Base-by-base conservation (phyloP, 345 rosid genomes). In the Heritiera fomes region DNA sequence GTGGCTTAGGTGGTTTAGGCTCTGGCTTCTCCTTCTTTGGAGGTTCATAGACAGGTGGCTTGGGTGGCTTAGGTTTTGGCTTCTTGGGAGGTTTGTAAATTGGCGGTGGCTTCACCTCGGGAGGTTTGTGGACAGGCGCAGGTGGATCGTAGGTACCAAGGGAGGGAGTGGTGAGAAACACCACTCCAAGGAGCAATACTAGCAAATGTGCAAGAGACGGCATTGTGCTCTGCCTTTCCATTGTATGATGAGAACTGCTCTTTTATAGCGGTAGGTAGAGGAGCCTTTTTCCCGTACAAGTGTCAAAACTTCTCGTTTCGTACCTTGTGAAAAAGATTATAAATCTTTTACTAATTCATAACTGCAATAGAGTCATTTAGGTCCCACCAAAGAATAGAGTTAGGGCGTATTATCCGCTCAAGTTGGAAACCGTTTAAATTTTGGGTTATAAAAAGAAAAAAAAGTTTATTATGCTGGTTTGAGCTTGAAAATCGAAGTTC, bases 171-270 rank as follows among this genome's bases (percentile, higher is more conserved):
- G 83, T 23, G 46, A 78, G 56, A 65, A 66, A 80, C 74, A 75
- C 80, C 17, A 77, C 77, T 38, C 80, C 84, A 11, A 85, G 68
- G 53, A 87, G 49, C 79, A 84, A 49, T 34, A 71, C n/a, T 46
- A 81, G 60, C 62, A 77, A 77, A 76, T 75, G 30, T 17, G 65
- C 23, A 18, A 63, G 68, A 65, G 80, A 73, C 89, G 83, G 83
- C 43, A 41, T 76, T n/a, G 13, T 38, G 28, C 12, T 62, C 23
- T 32, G 45, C 30, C 17, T 71, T 79, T 23, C 8, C 58, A 59
- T 71, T 32, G 43, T 71, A 61, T 17, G 14, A 67, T 23, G n/a
- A n/a, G 49, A 49, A 8, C 64, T 2, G 5, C 46, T 0, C 47
- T 71, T 81, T 78, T 72, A 81, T 84, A 76, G 78, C 38, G 53